A percentile compares a stretch with the other conserved stretches of the same genome.
Evolutionary conservation across 176 grass and related monocot genomes (phyloP).

Genomic region (Avena sativa): DNA sequence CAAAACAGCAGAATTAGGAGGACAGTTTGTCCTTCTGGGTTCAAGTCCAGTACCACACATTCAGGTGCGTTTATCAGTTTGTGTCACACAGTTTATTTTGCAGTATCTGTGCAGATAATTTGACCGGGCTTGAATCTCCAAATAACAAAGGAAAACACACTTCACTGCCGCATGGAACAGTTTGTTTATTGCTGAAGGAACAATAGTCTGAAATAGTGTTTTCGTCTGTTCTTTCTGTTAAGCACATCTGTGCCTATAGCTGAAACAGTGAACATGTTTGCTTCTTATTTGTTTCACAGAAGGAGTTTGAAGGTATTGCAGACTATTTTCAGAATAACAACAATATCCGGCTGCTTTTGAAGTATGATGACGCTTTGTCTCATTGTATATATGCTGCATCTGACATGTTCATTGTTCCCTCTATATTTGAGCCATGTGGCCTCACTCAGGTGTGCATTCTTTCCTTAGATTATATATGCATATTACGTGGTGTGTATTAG

Average conservation of each 20-base stretch:
- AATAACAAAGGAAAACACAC: slow-evolving; percentile 3
- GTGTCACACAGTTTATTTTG: slow-evolving; percentile 18
- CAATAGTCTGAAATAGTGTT: slow-evolving; percentile 9
- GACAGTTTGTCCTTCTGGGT: slow-evolving; percentile 97
- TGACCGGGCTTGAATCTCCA: slow-evolving; percentile 17
- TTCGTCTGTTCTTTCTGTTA: background rate
- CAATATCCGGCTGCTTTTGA: slow-evolving; percentile 76
- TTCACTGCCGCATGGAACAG: slow-evolving; percentile 6
- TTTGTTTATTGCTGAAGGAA: slow-evolving; percentile 27
- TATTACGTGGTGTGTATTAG: background rate
- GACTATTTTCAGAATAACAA: slow-evolving; percentile 73
- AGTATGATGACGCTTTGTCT: slow-evolving; percentile 90
- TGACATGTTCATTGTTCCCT: slow-evolving; percentile 97
- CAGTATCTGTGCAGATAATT: slow-evolving; percentile 2
- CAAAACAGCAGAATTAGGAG: slow-evolving; percentile 82
- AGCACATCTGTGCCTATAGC: background rate
- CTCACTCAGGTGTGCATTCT: slow-evolving; percentile 84
- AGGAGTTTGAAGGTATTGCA: slow-evolving; percentile 89
- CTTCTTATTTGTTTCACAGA: slow-evolving; percentile 55
- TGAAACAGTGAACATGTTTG: slow-evolving; percentile 20
- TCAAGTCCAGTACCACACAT: slow-evolving; percentile 92
- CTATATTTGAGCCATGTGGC: slow-evolving; percentile 97
- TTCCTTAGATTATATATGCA: background rate
- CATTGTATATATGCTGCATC: slow-evolving; percentile 95
- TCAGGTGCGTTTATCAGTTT: slow-evolving; percentile 54